Percentiles rank a stretch among this genome's conserved stretches.
phyloP scores from a whole-genome alignment of 257 asterid species.

The Scutellaria minor region DNA sequence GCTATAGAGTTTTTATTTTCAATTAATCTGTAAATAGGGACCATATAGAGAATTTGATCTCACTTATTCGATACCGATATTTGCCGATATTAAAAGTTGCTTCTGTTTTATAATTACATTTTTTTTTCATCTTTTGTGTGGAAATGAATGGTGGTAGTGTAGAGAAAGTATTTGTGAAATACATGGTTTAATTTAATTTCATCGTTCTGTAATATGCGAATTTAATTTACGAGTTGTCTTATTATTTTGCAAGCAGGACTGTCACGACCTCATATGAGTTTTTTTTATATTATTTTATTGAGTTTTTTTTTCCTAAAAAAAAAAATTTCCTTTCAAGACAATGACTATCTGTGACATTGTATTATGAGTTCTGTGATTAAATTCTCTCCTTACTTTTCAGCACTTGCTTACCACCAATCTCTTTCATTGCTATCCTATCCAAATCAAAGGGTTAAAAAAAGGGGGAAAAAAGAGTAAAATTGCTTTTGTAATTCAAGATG shows the following conservation, averaged over 20 bases:
- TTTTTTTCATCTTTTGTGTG: conserved; percentile 34
- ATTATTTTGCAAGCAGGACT: too few relatives aligned
- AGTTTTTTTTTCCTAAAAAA: background rate
- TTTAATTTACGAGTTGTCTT: too few relatives aligned
- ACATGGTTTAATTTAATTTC: background rate
- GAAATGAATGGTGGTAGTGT: conserved; percentile 28
- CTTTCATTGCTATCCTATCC: conserved; percentile 26
- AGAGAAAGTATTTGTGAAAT: conserved; percentile 30
- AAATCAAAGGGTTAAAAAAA: background rate
- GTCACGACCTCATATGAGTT: too few relatives aligned
- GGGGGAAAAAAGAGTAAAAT: background rate
- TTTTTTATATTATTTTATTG: too few relatives aligned
- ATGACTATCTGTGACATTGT: conserved; percentile 53
- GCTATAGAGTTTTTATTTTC: conserved; percentile 40
- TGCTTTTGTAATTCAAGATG: conserved; percentile 31
- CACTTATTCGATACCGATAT: conserved; percentile 46
- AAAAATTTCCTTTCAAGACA: conserved; percentile 40
- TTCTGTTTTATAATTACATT: conserved; percentile 16
- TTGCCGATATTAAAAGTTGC: conserved; percentile 35
- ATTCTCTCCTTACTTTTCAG: conserved; percentile 33
- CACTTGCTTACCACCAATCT: conserved; percentile 36
- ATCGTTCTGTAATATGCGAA: background rate
- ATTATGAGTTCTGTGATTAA: conserved; percentile 36
- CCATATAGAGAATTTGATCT: conserved; percentile 46
- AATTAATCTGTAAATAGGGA: conserved; percentile 66